Conservation (phyloP, 2,329 filamentous ascomycete genomes). For the Cryphonectria japonica region DNA sequence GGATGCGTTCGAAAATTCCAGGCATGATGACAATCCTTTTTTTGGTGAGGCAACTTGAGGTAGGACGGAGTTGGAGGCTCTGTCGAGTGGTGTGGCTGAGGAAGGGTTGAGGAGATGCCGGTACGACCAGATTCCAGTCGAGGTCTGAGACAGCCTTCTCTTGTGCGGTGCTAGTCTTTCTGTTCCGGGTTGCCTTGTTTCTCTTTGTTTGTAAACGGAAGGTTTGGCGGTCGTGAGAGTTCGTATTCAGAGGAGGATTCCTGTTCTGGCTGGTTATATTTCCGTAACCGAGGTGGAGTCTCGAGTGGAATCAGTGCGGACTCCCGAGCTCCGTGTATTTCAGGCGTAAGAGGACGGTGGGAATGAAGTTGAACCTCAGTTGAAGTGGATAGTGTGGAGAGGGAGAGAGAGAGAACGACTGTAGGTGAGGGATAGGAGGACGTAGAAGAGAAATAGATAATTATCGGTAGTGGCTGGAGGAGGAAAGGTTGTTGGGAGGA, state of each 20-base stretch:
- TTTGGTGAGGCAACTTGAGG: neutral
- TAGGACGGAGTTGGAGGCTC: neutral
- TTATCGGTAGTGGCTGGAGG: neutral
- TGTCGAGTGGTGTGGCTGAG: neutral
- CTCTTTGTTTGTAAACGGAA: neutral
- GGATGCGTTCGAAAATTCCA: conserved; percentile 62
- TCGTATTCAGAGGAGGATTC: neutral
- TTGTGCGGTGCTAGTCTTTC: neutral
- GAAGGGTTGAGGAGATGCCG: neutral
- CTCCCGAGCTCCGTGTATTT: conserved; percentile 16
- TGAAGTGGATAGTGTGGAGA: neutral
- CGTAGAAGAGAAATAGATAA: neutral
- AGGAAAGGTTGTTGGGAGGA: neutral
- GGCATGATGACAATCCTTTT: conserved; percentile 43
- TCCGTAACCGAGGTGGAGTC: conserved; percentile 18
- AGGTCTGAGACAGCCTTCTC: neutral
- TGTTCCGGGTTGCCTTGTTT: neutral
- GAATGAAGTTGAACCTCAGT: neutral
- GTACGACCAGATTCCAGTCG: neutral
- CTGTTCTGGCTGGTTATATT: conserved; percentile 7
- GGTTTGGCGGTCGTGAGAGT: neutral
- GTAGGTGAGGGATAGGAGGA: neutral
- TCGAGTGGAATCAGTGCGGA: conserved; percentile 23
- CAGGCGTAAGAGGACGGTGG: neutral
- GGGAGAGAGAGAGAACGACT: conserved; percentile 4